A percentile compares a stretch with the other conserved stretches of the same genome.
Evolutionary conservation across 2,329 filamentous ascomycete genomes (phyloP).

Genomic region (Fusarium sp.): DNA sequence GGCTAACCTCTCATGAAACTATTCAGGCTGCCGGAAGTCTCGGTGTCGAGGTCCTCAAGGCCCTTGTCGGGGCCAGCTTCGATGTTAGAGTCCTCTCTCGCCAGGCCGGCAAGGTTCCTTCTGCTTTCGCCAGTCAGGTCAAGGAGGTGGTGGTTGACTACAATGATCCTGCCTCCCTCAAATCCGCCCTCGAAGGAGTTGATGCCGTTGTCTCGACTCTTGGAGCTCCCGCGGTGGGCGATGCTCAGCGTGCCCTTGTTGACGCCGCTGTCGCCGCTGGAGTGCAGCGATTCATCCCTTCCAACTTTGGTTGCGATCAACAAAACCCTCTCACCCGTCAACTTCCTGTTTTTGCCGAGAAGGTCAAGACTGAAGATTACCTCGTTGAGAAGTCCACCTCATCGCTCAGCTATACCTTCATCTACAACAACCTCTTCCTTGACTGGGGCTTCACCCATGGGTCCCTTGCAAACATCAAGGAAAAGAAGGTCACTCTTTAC

Average conservation of each 20-base stretch:
- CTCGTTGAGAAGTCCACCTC: background rate
- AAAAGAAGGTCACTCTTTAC: background rate
- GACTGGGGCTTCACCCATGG: constrained; percentile 11
- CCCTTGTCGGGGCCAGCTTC: background rate
- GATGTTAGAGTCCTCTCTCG: constrained; percentile 4
- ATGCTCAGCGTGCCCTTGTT: background rate
- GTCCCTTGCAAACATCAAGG: background rate
- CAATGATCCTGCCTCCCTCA: constrained; percentile 6
- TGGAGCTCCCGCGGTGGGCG: constrained; percentile 4
- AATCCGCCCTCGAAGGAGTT: constrained; percentile 5
- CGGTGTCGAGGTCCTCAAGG: constrained; percentile 9
- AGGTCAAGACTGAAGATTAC: constrained; percentile 1
- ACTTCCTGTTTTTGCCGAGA: constrained; percentile 1
- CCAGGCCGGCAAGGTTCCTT: constrained; percentile 6
- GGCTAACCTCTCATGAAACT: background rate
- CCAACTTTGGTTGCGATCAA: constrained; percentile 14
- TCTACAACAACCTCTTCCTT: constrained; percentile 14
- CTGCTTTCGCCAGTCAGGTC: constrained; percentile 3
- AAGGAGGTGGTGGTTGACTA: constrained; percentile 11
- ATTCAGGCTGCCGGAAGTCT: constrained; percentile 4
- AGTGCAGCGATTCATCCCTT: constrained; percentile 14
- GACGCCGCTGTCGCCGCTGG: constrained; percentile 10
- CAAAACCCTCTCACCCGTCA: constrained; percentile 7
- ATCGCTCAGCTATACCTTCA: constrained; percentile 4
- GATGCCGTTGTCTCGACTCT: constrained; percentile 11